Conservation (phyloP, 495 filamentous ascomycete species). For the Physcia stellaris region DNA sequence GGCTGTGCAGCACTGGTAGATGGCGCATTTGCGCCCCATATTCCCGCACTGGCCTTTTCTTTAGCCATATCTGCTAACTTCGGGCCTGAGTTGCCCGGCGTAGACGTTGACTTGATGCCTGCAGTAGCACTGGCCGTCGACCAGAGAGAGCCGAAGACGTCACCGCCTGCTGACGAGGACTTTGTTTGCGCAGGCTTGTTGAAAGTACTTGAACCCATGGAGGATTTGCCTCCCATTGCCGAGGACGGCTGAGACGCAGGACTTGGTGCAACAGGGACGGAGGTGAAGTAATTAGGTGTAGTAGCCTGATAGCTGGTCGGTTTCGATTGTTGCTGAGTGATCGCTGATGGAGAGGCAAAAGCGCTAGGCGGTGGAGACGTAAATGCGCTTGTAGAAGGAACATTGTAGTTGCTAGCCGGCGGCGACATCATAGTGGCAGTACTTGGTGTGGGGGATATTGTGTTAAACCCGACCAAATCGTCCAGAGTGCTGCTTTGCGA, state of each 20-base stretch:
- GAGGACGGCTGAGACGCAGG: conserved; percentile 19
- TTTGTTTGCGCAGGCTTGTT: conserved; percentile 32
- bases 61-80: conserved; percentile 86
- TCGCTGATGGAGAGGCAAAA: too few relatives aligned
- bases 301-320: conserved; percentile 61
- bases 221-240: conserved; percentile 14
- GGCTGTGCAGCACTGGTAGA: conserved; percentile 15
- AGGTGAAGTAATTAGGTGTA: conserved; percentile 90
- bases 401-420: conserved; percentile 37
- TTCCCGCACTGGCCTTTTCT: conserved; percentile 84
- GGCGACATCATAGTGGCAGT: conserved; percentile 31
- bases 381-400: conserved; percentile 29
- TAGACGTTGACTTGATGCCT: conserved; percentile 51
- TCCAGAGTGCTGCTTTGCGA: conserved; percentile 67
- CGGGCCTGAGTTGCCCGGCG: conserved; percentile 48
- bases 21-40: conserved; percentile 66
- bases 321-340: conserved; percentile 32
- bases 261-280: conserved; percentile 37
- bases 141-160: conserved; percentile 85
- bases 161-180: conserved; percentile 48
- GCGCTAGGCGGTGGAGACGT: conserved; percentile 29
- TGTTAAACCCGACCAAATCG: conserved; percentile 66
- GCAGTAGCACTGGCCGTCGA: conserved; percentile 58
- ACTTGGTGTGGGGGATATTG: conserved; percentile 57
- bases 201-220: conserved; percentile 17